These are phyloP conservation scores for Colletotrichum gloeosporioides DNA, from an alignment of 2,329 filamentous ascomycete genomes.

Conservation along the genomic window DNA sequence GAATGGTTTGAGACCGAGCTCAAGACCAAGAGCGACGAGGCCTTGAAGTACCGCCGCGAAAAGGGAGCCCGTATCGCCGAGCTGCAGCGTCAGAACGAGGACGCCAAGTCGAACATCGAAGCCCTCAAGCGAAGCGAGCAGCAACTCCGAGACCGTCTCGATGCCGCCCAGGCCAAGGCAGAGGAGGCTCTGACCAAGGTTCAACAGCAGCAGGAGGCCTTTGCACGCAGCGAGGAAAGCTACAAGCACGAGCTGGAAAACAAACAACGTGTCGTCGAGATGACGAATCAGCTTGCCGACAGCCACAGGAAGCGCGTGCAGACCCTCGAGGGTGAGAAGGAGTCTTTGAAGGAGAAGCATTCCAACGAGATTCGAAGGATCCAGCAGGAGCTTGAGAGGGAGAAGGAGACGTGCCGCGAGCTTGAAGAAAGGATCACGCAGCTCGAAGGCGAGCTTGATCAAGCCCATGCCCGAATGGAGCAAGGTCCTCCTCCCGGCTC, in stretches of 20 bases:
- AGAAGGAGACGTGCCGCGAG: slow-evolving; percentile 50
- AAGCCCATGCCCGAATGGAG: slow-evolving; percentile 55
- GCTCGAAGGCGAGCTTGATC: slow-evolving; percentile 59
- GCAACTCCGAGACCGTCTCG: slow-evolving; percentile 79
- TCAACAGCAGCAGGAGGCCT: slow-evolving; percentile 84
- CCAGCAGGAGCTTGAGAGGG: slow-evolving; percentile 62
- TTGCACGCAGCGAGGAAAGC: slow-evolving; percentile 81
- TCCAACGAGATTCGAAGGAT: slow-evolving; percentile 64
- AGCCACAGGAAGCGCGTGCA: slow-evolving; percentile 74
- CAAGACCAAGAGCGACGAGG: slow-evolving; percentile 86
- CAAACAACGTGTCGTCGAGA: slow-evolving; percentile 79
- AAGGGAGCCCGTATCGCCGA: slow-evolving; percentile 90
- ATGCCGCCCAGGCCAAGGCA: slow-evolving; percentile 84
- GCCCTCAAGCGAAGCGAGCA: slow-evolving; percentile 80
- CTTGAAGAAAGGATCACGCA: slow-evolving; percentile 55
- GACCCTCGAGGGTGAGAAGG: slow-evolving; percentile 71
- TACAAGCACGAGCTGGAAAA: slow-evolving; percentile 88
- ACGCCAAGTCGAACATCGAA: slow-evolving; percentile 78
- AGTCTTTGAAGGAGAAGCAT: slow-evolving; percentile 66
- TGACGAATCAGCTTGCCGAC: slow-evolving; percentile 78
- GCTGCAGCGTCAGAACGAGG: slow-evolving; percentile 87
- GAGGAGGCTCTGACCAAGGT: slow-evolving; percentile 84
- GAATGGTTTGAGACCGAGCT: slow-evolving; percentile 94
- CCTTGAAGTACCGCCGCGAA: slow-evolving; percentile 90
- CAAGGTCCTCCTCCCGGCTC: slow-evolving; percentile 50